phyloP scores from a whole-genome alignment of 1,139 yeast genomes.

The Hanseniaspora gamundiae region DNA sequence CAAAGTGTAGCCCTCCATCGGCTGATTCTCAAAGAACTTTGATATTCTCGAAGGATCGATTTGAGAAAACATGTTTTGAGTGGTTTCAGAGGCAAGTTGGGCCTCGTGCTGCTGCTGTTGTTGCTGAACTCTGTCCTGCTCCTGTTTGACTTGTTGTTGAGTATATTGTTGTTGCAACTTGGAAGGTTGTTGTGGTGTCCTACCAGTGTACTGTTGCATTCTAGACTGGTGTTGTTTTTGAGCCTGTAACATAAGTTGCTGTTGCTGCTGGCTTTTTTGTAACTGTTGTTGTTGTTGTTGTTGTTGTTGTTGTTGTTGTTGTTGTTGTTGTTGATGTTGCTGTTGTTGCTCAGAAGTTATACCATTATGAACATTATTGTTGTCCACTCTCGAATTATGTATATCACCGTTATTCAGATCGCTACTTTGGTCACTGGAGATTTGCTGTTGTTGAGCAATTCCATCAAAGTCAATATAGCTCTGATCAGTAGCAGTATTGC shows the following conservation, averaged over 20 bases:
- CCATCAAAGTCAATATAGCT: slow-evolving; percentile 7
- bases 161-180: slow-evolving; percentile 8
- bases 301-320: background rate
- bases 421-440: too few relatives aligned
- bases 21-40: slow-evolving; percentile 65
- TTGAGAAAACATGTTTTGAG: slow-evolving; percentile 6
- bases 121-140: slow-evolving; percentile 26
- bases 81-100: background rate
- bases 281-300: background rate
- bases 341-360: too few relatives aligned
- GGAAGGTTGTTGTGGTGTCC: slow-evolving; percentile 8
- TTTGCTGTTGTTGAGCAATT: slow-evolving; percentile 6
- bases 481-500: slow-evolving; percentile 6
- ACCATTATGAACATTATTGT: too few relatives aligned
- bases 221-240: background rate
- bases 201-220: background rate
- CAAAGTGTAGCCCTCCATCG: slow-evolving; percentile 73
- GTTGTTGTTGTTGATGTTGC: background rate
- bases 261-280: background rate
- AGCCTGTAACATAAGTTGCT: background rate
- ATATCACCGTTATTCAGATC: too few relatives aligned
- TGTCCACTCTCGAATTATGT: too few relatives aligned
- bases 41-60: slow-evolving; percentile 43
- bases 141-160: slow-evolving; percentile 20
- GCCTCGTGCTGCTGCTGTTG: slow-evolving; percentile 13